A percentile compares a stretch with the other conserved stretches of the same genome.
phyloP scores from a whole-genome alignment of 192 early-diverging fungal species.

The Coemansia sp. region DNA sequence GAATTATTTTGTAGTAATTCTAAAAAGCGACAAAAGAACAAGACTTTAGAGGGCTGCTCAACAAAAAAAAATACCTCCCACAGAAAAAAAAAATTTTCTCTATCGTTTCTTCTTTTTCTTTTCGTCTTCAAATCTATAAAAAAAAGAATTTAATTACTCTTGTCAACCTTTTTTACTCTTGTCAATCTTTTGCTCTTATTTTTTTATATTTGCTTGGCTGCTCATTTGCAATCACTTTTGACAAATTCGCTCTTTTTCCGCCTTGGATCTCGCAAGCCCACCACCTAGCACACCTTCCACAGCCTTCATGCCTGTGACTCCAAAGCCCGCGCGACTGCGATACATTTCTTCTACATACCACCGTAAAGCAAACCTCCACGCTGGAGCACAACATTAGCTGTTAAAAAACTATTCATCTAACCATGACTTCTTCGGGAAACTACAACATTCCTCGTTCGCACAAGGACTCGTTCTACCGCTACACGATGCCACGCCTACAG shows the following conservation, averaged over 20 bases:
- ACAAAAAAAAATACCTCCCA: not conserved
- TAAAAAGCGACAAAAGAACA: not conserved
- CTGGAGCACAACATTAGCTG: not conserved
- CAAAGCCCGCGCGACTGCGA: slow-evolving; percentile 25
- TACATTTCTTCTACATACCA: not conserved
- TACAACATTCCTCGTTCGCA: slow-evolving; percentile 90
- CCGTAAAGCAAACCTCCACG: not conserved
- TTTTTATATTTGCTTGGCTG: not conserved
- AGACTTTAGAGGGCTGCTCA: not conserved
- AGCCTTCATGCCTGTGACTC: slow-evolving; percentile 34
- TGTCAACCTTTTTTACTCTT: too few relatives aligned
- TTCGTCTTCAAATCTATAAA: not conserved
- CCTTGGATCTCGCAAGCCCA: slow-evolving; percentile 2
- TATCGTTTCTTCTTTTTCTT: not conserved
- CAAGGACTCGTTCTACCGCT: slow-evolving; percentile 95
- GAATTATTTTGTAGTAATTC: not conserved
- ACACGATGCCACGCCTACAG: slow-evolving; percentile 96
- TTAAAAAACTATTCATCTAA: not conserved
- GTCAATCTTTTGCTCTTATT: not conserved
- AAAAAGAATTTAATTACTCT: too few relatives aligned
- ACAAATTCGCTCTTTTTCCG: not conserved
- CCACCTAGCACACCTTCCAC: not conserved
- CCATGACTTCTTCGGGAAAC: slow-evolving; percentile 37
- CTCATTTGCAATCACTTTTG: slow-evolving; percentile 1
- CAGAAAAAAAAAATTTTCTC: slow-evolving; percentile 2